These are phyloP conservation scores for Nyssa sinensis DNA, from an alignment of 148 eudicot species.

Conservation along the genomic window DNA sequence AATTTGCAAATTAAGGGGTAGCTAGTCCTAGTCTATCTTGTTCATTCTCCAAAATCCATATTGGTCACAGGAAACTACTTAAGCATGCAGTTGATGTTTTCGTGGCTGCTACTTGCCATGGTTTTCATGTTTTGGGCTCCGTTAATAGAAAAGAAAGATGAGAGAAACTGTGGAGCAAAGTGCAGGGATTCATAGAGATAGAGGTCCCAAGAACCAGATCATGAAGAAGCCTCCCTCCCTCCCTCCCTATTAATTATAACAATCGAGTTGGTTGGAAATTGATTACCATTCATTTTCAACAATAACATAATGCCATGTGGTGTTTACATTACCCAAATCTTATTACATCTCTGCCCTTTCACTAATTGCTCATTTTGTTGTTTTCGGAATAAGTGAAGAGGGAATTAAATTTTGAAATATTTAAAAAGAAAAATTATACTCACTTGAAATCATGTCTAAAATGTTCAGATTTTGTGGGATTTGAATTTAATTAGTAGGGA, in stretches of 20 bases:
- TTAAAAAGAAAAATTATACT: too few relatives aligned
- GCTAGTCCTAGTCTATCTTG: background rate
- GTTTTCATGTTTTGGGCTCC: too few relatives aligned
- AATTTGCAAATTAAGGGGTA: too few relatives aligned
- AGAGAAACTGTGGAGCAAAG: background rate
- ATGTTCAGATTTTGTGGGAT: too few relatives aligned
- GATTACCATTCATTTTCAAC: conserved; percentile 2
- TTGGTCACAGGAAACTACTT: background rate
- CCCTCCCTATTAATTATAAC: background rate
- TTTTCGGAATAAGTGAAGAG: too few relatives aligned
- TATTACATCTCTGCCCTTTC: background rate
- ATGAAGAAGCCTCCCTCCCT: too few relatives aligned
- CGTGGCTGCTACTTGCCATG: background rate
- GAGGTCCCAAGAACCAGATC: background rate
- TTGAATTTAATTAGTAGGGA: too few relatives aligned
- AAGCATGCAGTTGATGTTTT: background rate
- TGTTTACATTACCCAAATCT: background rate
- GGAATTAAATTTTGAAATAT: too few relatives aligned
- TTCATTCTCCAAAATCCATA: background rate
- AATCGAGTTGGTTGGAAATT: background rate
- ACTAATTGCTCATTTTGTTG: too few relatives aligned
- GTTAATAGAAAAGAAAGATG: too few relatives aligned
- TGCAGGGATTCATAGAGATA: background rate
- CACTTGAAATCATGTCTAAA: too few relatives aligned
- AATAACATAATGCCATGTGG: background rate